Conservation (phyloP, 345 rosid species). For the Corchorus olitorius region DNA sequence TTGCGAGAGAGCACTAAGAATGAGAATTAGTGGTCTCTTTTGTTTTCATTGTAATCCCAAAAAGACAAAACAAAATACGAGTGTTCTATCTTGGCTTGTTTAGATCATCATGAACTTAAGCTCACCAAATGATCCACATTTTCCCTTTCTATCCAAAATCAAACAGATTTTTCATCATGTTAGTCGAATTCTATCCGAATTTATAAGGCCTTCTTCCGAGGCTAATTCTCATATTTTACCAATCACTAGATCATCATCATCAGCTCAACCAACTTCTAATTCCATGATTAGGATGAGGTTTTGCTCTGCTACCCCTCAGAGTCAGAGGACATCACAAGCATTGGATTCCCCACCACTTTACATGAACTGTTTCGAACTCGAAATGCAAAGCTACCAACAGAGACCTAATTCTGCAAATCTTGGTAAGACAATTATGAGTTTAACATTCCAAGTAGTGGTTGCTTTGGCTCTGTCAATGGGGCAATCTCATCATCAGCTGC, state of each 20-base stretch:
- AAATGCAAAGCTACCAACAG: conserved; percentile 1
- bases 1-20: neutral
- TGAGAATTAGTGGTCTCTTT: neutral
- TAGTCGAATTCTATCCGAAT: neutral
- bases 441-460: neutral
- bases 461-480: neutral
- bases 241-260: neutral
- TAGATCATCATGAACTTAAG: neutral
- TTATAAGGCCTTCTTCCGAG: neutral
- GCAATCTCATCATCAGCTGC: neutral
- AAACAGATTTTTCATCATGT: neutral
- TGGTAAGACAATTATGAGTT: neutral
- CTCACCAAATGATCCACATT: neutral
- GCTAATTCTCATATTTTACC: neutral
- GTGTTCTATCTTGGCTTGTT: no score
- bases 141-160: neutral
- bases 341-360: neutral
- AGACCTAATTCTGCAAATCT: neutral
- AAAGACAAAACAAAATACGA: no score
- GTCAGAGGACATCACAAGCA: neutral
- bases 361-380: neutral
- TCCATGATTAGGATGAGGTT: neutral
- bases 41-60: neutral
- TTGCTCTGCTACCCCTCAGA: neutral
- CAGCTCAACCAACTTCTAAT: neutral